A percentile compares a stretch with the other conserved stretches of the same genome.
Evolutionary conservation across 2,329 filamentous ascomycete species (phyloP).

Genomic region (Ampelomyces quisqualis): DNA sequence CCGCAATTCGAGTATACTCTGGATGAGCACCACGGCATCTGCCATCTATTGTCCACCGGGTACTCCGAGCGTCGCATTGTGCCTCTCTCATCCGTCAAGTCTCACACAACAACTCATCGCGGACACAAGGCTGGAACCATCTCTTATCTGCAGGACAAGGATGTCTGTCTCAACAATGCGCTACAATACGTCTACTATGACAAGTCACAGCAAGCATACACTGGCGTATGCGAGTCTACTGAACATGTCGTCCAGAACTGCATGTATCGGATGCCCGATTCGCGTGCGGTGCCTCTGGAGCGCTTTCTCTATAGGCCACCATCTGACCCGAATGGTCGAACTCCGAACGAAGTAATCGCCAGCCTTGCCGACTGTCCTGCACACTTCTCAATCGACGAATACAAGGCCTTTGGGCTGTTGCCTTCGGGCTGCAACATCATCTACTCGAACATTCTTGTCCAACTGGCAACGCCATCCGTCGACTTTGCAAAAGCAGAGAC

Average conservation of each 20-base stretch:
- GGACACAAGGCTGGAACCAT: constrained; percentile 24
- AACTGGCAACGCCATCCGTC: constrained; percentile 52
- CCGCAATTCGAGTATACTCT: constrained; percentile 14
- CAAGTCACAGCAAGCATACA: constrained; percentile 15
- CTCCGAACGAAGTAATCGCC: constrained; percentile 55
- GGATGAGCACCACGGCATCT: constrained; percentile 11
- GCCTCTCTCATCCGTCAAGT: constrained; percentile 43
- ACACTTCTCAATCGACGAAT: constrained; percentile 56
- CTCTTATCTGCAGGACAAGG: constrained; percentile 22
- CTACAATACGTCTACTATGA: constrained; percentile 44
- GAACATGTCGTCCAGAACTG: constrained; percentile 33
- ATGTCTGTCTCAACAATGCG: constrained; percentile 52
- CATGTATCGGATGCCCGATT: constrained; percentile 45
- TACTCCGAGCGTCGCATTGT: constrained; percentile 25
- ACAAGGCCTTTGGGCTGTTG: constrained; percentile 53
- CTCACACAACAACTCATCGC: constrained; percentile 43
- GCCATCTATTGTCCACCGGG: constrained; percentile 1
- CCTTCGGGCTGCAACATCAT: constrained; percentile 53
- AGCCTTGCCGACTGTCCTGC: constrained; percentile 46
- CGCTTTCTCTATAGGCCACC: constrained; percentile 45
- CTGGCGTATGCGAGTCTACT: constrained; percentile 9
- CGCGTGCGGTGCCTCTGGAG: constrained; percentile 40
- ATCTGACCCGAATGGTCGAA: constrained; percentile 21
- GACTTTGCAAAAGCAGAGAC: constrained; percentile 56
- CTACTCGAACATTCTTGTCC: constrained; percentile 58